These are phyloP conservation scores for Striga asiatica DNA, from an alignment of 257 asterid species.

Conservation along the genomic window DNA sequence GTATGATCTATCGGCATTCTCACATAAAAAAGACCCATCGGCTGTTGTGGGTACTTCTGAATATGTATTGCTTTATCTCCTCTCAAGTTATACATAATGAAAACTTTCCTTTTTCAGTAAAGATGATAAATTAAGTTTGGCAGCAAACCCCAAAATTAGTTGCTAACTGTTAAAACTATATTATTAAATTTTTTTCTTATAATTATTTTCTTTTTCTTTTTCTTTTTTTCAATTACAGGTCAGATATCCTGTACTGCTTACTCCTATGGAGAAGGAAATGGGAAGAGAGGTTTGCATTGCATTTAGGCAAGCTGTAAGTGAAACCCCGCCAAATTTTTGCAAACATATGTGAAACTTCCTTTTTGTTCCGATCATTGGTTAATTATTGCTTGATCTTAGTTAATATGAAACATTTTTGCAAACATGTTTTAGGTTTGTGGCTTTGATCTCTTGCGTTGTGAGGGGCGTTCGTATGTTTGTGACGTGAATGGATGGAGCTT, in stretches of 20 bases:
- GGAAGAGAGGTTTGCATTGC: conserved; percentile 95
- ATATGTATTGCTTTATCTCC: too few species aligned
- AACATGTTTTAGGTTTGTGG: conserved; percentile 79
- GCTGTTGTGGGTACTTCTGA: too few species aligned
- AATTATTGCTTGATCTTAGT: background rate
- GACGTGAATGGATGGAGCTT: conserved; percentile 99
- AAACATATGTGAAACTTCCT: background rate
- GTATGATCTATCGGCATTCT: too few species aligned
- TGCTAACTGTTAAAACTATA: too few species aligned
- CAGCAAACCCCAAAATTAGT: too few species aligned
- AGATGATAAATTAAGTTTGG: too few species aligned
- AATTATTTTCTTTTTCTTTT: background rate
- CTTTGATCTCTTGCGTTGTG: conserved; percentile 94
- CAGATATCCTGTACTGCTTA: conserved; percentile 93
- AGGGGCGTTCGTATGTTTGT: conserved; percentile 94
- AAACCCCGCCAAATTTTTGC: background rate
- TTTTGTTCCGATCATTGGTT: too few species aligned
- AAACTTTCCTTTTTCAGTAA: too few species aligned
- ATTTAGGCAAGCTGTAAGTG: conserved; percentile 90
- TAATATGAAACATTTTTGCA: background rate
- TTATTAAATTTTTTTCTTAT: background rate
- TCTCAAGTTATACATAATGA: too few species aligned
- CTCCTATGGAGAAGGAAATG: conserved; percentile 94
- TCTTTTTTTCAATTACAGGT: conserved; percentile 40
- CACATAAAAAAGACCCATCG: too few species aligned